Evolutionary conservation across 768 basidiomycete genomes (phyloP).

Genomic region (Flagelloscypha sp.): DNA sequence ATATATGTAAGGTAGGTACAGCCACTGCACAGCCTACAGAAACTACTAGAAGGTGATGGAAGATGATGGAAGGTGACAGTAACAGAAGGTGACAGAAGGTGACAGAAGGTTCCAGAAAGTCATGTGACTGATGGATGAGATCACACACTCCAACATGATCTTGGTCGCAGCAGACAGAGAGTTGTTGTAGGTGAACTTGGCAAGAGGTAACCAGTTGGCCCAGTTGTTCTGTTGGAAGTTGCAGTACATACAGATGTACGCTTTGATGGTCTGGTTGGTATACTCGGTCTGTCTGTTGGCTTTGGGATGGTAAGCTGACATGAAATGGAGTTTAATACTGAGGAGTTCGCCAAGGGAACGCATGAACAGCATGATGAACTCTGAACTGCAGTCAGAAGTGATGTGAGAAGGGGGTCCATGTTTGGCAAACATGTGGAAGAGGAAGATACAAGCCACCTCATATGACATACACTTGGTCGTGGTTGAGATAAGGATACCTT

Average conservation of each 20-base stretch:
- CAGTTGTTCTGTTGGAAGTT: no score
- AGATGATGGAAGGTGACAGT: no score
- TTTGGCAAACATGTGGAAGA: no score
- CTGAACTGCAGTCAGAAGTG: slow-evolving; percentile 20
- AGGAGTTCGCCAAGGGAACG: slow-evolving; percentile 20
- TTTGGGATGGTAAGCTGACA: slow-evolving; percentile 38
- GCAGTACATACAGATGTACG: no score
- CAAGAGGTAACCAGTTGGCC: slow-evolving; percentile 13
- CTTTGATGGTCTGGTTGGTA: no score
- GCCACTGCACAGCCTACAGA: no score
- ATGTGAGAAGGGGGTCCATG: slow-evolving; percentile 20
- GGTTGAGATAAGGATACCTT: slow-evolving; percentile 11
- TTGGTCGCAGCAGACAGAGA: slow-evolving; percentile 13
- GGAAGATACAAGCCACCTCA: slow-evolving; percentile 7
- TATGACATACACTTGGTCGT: slow-evolving; percentile 7
- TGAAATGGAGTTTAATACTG: slow-evolving; percentile 22
- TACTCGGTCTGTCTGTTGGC: slow-evolving; percentile 32
- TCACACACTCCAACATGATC: no score
- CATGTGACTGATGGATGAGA: no score
- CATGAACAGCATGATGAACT: slow-evolving; percentile 25
- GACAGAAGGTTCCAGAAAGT: no score
- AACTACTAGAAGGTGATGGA: no score
- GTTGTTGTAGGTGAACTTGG: slow-evolving; percentile 22
- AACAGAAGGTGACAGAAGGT: no score
- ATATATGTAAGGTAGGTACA: no score